A percentile compares a stretch with the other conserved stretches of the same genome.
Conservation (phyloP, 2,329 filamentous ascomycete species). For the Bipolaris victoriae region DNA sequence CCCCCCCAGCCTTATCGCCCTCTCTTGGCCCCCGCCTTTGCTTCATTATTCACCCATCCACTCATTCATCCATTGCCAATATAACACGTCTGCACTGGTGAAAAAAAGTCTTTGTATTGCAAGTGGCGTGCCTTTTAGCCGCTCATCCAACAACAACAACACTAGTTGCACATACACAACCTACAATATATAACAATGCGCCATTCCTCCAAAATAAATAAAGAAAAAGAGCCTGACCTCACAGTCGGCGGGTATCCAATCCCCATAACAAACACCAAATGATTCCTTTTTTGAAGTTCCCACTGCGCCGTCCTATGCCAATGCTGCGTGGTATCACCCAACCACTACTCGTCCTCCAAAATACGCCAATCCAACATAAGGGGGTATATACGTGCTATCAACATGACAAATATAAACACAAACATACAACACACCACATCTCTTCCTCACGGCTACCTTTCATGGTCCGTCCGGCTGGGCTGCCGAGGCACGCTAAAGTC, state of each 20-base stretch:
- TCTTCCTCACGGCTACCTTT: slow-evolving; percentile 30
- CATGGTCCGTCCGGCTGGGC: slow-evolving; percentile 35
- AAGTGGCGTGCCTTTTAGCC: background rate
- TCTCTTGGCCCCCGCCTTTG: slow-evolving; percentile 15
- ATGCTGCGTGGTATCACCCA: slow-evolving; percentile 30
- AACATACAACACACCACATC: slow-evolving; percentile 20
- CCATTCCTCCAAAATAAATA: slow-evolving; percentile 12
- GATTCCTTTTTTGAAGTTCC: slow-evolving; percentile 24
- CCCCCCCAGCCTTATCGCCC: slow-evolving; percentile 17
- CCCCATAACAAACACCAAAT: slow-evolving; percentile 18
- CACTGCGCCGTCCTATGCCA: slow-evolving; percentile 34
- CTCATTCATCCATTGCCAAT: no score
- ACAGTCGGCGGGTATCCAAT: slow-evolving; percentile 40
- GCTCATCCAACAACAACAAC: background rate
- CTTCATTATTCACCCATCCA: background rate
- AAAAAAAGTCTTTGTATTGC: background rate
- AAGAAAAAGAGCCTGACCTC: slow-evolving; percentile 25
- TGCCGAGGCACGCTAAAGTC: slow-evolving; percentile 14
- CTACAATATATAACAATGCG: slow-evolving; percentile 2
- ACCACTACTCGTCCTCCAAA: slow-evolving; percentile 20
- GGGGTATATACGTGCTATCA: slow-evolving; percentile 35
- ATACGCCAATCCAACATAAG: slow-evolving; percentile 27
- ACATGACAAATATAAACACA: slow-evolving; percentile 31
- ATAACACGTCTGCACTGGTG: background rate
- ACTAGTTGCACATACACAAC: background rate